Evolutionary conservation across 2,329 filamentous ascomycete species (phyloP), one percentile per base, ranked within the genome.

Genomic region (Aspergillus awamori): DNA sequence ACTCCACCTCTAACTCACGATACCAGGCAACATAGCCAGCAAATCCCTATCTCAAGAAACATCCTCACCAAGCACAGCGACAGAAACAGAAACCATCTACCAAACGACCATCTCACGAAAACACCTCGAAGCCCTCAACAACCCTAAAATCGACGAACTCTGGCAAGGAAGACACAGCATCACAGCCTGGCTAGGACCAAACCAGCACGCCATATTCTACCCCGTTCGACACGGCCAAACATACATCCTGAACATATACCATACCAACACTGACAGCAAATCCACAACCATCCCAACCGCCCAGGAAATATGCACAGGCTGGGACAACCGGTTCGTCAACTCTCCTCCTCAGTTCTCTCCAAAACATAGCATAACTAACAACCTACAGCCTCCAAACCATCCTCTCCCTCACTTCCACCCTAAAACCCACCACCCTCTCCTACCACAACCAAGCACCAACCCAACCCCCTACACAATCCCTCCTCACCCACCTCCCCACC

Each of bases 121-220:
- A 36, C 20, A 51, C 8, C 47, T 58, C 22, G 36, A 58, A n/a
- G 45, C 56, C 17, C 22, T 58, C 15, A 22, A 41, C n/a, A 17
- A 53, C 33, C 13, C 30, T 8, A 20, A 7, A 2, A 41, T 58
- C 15, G 48, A 52, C 11, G 45, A 52, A 26, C 47, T 58, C 10
- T 58, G 56, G 30, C 28, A 39, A 36, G 33, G 11, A 3, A 17
- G 48, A n/a, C 28, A 13, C 33, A 52, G 17, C 20, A 28, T 45
- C 15, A 58, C 56, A 6, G 38, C 24, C 22, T 58, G 56, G 56
- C 11, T 58, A 7, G 56, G 56, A 8, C 48, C 56, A 3, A 26
- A 38, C 13, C 47, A 58, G 20, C 56, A 58, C 28, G 38, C 48
- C 4, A 22, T 53, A 8, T 24, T 58, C 33, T 58, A 52, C n/a